phyloP scores from a whole-genome alignment of 1,284 basidiomycete genomes.

The Cerrena zonata region DNA sequence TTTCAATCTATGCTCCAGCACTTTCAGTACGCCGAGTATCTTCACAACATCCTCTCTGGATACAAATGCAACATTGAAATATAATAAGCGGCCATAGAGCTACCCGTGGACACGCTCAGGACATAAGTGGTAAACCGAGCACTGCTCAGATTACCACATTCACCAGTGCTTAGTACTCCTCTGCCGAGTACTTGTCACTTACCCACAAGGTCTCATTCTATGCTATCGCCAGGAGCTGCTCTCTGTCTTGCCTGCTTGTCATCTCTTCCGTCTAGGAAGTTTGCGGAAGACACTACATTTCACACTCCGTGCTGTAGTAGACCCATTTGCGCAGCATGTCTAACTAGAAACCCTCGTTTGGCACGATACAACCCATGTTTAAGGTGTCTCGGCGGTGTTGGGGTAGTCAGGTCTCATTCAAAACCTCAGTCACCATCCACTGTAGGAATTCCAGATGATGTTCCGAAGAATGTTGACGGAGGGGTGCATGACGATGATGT shows the following conservation, averaged over 20 bases:
- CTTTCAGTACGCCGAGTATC: no score
- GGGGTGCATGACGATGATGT: conserved; percentile 51
- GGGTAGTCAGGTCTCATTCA: conserved; percentile 32
- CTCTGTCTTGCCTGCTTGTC: conserved; percentile 65
- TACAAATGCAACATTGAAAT: no score
- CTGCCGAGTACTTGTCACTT: no score
- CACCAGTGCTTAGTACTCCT: no score
- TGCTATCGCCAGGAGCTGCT: neutral
- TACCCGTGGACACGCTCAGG: no score
- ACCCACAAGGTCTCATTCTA: no score
- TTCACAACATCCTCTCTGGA: no score
- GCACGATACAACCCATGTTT: conserved; percentile 61
- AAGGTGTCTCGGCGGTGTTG: conserved; percentile 53
- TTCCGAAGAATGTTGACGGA: conserved; percentile 45
- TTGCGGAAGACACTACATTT: conserved; percentile 26
- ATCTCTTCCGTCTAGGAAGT: conserved; percentile 40
- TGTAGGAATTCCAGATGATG: neutral
- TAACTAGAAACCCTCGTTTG: conserved; percentile 51
- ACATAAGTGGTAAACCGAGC: no score
- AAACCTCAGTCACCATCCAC: conserved; percentile 1
- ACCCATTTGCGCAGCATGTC: conserved; percentile 54
- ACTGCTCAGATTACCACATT: no score
- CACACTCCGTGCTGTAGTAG: conserved; percentile 52
- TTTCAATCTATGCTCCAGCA: no score
- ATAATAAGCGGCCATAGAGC: no score